Base-by-base conservation (phyloP, 148 eudicot genomes). In the Chenopodium suecicum region DNA sequence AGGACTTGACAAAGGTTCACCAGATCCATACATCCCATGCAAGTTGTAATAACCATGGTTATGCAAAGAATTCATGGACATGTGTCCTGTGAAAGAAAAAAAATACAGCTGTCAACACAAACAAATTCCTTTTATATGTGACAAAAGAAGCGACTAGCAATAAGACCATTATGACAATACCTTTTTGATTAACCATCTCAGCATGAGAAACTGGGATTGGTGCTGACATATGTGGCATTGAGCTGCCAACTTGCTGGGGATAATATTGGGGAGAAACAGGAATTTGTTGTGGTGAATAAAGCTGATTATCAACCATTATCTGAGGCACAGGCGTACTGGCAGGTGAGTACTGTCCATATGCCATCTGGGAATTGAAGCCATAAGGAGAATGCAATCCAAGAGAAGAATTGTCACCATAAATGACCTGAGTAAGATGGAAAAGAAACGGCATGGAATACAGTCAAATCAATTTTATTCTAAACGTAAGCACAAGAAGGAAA, bases 301-400 rank as follows among this genome's bases (percentile, higher is more conserved):
- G 83, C 87, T 91, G 99, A 73, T 92, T 94, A 75, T 96, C 99
- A 65, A 96, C 79, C 93, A 96, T 87, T 77, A 94, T 78, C 44
- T 94, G 97, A 66, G 97, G 96, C 52, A 96, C 73, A 79, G 99
- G 94, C 75, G 94, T 85, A 85, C 92, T 92, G 81, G 88, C 88
- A 1, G 98, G 97, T 44, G 98, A 91, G 81, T 91, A 97, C 79
- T 96, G 99, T 48, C 98, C 99, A 83, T 88, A 97, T 52, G 95
- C 93, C 98, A 93, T 89, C 75, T 92, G 97, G 47, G 90, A 66
- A 84, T 91, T 97, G 78, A 86, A 91, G 81, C 97, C 92, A 83
- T 92, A 92, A 4, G 93, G 90, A 71, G 98, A 89, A 81, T 89
- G 96, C 79, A 90, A 82, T 63, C 88, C 87, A 78, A 94, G 90